Percentiles rank a stretch among this genome's conserved stretches.
Conservation (phyloP, 2,329 filamentous ascomycete species). For the Verticillium zaregamsianum region DNA sequence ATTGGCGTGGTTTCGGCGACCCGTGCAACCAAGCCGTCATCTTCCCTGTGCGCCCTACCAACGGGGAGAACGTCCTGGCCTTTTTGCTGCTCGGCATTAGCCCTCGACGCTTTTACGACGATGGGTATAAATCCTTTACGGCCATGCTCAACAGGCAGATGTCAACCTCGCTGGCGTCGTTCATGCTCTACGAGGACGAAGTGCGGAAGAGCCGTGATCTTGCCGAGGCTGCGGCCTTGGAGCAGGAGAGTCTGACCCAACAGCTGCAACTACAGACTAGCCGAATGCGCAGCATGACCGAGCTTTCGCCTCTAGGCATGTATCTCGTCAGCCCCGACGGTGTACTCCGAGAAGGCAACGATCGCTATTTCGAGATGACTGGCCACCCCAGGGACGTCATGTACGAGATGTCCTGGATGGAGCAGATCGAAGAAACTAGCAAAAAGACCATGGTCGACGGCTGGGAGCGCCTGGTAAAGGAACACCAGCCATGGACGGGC, state of each 20-base stretch:
- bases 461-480: constrained; percentile 31
- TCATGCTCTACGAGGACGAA: constrained; percentile 62
- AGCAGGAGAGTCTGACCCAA: constrained; percentile 27
- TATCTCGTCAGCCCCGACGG: constrained; percentile 34
- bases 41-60: constrained; percentile 56
- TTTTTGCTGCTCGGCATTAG: constrained; percentile 61
- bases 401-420: constrained; percentile 36
- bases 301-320: constrained; percentile 31
- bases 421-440: constrained; percentile 32
- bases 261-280: constrained; percentile 29
- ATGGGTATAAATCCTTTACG: constrained; percentile 58
- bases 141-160: constrained; percentile 41
- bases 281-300: constrained; percentile 30
- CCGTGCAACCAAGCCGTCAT: constrained; percentile 53
- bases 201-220: constrained; percentile 43
- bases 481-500: constrained; percentile 29
- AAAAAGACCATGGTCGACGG: constrained; percentile 24
- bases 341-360: constrained; percentile 38
- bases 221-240: constrained; percentile 27
- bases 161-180: constrained; percentile 58
- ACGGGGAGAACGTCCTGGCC: constrained; percentile 52
- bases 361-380: constrained; percentile 43
- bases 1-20: constrained; percentile 51
- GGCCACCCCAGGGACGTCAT: constrained; percentile 31
- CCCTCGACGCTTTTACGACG: constrained; percentile 58